Conservation (phyloP, 176 grass and related monocot species). For the Dactylis glomerata region DNA sequence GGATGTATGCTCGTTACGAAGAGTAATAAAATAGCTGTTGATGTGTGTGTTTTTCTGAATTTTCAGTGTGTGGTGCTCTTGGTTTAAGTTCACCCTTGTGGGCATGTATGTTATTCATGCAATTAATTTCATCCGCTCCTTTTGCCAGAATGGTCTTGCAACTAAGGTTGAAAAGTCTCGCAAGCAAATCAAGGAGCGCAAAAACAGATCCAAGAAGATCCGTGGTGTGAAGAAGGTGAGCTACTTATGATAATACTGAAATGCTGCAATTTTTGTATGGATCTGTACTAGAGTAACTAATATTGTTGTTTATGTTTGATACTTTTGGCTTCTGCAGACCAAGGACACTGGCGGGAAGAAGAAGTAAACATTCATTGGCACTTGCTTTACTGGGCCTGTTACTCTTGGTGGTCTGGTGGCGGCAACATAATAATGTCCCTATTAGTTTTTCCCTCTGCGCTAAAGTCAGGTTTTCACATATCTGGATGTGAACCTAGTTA, state of each 20-base stretch:
- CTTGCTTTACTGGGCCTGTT: constrained; percentile 1
- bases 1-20: neutral
- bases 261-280: neutral
- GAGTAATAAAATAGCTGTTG: neutral
- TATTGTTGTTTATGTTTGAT: neutral
- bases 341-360: constrained; percentile 67
- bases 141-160: constrained; percentile 64
- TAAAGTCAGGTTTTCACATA: constrained; percentile 32
- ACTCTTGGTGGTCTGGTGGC: constrained; percentile 14
- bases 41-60: neutral
- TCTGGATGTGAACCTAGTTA: constrained; percentile 21
- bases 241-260: neutral
- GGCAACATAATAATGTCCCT: constrained; percentile 23
- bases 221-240: constrained; percentile 78
- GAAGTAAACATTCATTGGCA: constrained; percentile 46
- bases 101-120: neutral
- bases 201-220: constrained; percentile 75
- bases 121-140: neutral
- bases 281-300: neutral
- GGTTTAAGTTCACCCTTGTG: neutral
- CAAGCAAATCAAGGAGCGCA: constrained; percentile 83
- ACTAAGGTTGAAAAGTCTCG: constrained; percentile 73
- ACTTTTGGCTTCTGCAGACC: constrained; percentile 29
- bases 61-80: neutral
- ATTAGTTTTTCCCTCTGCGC: constrained; percentile 9